Base-by-base conservation (phyloP, 2,329 filamentous ascomycete species). In the Teratosphaeria gauchensis region DNA sequence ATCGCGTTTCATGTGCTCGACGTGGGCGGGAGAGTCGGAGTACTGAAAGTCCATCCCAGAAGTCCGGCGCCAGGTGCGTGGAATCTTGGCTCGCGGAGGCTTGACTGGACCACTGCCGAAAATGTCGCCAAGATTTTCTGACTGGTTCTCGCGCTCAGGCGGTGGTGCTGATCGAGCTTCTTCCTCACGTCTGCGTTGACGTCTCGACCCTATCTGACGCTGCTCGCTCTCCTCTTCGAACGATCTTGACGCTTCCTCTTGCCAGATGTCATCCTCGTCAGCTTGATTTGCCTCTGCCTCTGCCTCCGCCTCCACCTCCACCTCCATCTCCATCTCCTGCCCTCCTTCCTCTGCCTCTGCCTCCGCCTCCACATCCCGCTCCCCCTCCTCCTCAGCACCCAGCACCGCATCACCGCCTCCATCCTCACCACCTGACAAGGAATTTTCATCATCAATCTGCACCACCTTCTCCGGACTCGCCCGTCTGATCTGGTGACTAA, bases 231-330 rank as follows among this genome's bases (percentile, higher is more conserved):
- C 61, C 19, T 67, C 65, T n/a, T 69, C 65, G 1, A 64, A 58
- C 4, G 64, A 65, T 8, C 75, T 71, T 51, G 76, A 77, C 16
- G 76, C 77, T 62, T 78, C 76, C 58, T 77, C 76, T 65, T 76
- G 71, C 77, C 77, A 79, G 24, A 80, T 72, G 57, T 79, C 77
- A 19, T 68, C 69, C 2, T 59, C 61, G 12, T 60, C 35, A 16
- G 35, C 35, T 16, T 42, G 35, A 42, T 16, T 2, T 16, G 14
- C 35, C 35, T 42, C 35, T 14, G 35, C 14, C 33, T 11, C 14
- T 38, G 33, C 33, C 33, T 16, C 2, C 8, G 32, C 32, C 32
- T 35, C 32, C 32, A 8, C 32, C 32, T 35, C 57, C 12, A 21
- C 55, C 4, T 54, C 19, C 24, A 59, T 56, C 21, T 51, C 38